Evolutionary conservation across 257 asterid genomes (phyloP).

Genomic region (Ballota nigra): DNA sequence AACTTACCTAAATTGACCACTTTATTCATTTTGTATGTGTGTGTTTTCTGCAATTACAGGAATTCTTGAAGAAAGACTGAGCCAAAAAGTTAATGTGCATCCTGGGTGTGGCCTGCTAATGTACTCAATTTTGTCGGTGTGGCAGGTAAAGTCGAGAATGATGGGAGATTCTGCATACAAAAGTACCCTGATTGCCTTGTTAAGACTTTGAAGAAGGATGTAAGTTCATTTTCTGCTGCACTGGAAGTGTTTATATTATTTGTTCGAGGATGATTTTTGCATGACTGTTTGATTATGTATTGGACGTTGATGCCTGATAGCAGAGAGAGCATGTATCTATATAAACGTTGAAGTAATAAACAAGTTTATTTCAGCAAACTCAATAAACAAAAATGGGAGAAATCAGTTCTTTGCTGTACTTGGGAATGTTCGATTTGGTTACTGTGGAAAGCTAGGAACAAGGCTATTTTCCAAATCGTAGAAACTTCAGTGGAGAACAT

Average conservation of each 20-base stretch:
- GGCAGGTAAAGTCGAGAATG: constrained; percentile 97
- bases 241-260: background rate
- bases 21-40: background rate
- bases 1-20: constrained; percentile 17
- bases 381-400: no score
- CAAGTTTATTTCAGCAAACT: no score
- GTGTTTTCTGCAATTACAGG: background rate
- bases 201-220: constrained; percentile 91
- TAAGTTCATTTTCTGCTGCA: constrained; percentile 46
- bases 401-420: no score
- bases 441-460: no score
- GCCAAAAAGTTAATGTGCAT: background rate
- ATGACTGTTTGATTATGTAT: background rate
- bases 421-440: no score
- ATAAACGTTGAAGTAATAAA: no score
- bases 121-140: constrained; percentile 20
- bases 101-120: constrained; percentile 13
- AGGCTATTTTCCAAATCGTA: no score
- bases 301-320: background rate
- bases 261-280: background rate
- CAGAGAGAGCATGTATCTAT: background rate
- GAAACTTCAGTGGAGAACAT: no score
- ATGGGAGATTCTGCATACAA: constrained; percentile 93
- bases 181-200: constrained; percentile 86
- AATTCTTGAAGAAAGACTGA: background rate